Evolutionary conservation across 1,284 basidiomycete genomes (phyloP), one percentile per base, ranked within the genome.

Genomic region (Volvariella surrecta): DNA sequence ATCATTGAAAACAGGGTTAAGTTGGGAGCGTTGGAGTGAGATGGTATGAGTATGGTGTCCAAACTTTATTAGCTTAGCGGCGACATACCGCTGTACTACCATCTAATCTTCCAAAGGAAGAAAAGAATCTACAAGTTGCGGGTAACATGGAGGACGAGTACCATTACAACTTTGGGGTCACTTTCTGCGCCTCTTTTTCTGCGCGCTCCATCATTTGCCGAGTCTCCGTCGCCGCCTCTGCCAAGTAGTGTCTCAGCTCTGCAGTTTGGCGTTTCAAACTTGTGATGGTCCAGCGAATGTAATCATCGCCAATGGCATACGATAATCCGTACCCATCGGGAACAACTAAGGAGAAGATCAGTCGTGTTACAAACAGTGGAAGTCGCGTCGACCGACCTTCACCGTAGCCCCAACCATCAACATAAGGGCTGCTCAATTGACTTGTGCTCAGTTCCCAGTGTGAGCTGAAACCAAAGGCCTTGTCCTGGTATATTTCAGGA

Each of bases 381-480:
- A 39, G n/a, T n/a, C 18, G 45, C 24, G 6, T 28, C 32, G 35
- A 61, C 76, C 49, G 47, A 89, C 86, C 90, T 76, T 97, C 91
- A 9, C 94, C 94, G 59, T 95, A 98, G 22, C 95, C 95, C 94
- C 95, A 97, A 30, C 92, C 92, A 53, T 94, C 89, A 40, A 99
- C 72, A 61, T 76, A 91, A 48, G 76, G 75, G 42, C 80, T 85
- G 43, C 83, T 87, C 50, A 99, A 70, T 62, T 97, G 89, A 52
- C 82, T 88, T 3, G 95, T 99, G 38, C 84, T 89, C 51, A 99
- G 66, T 63, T 93, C 87, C 96, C 95, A 99, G 60, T 93, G 89
- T 43, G 63, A 79, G 32, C 82, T 87, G 59, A 73, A 72, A 9
- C 68, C 60, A 56, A 77, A 96, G 13, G 84, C 80, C 40, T 71